Conservation (phyloP, 2,329 filamentous ascomycete genomes). For the Fusarium neocosmosporiellum region DNA sequence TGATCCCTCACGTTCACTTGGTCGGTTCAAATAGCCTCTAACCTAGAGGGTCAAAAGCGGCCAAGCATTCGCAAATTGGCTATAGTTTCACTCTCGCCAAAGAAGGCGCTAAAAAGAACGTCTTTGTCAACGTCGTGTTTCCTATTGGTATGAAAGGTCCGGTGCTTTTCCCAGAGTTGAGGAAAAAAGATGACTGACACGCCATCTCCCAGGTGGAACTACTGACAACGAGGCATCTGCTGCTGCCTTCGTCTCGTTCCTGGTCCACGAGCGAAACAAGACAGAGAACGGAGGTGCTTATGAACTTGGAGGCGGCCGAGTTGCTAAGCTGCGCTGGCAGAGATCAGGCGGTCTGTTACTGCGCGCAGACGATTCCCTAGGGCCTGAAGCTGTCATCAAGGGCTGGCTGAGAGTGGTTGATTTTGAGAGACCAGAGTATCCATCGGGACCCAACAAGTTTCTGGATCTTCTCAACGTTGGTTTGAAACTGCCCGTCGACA, state of each 20-base stretch:
- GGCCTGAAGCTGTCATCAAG: constrained; percentile 85
- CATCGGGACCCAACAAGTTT: constrained; percentile 88
- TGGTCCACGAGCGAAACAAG: constrained; percentile 87
- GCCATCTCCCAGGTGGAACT: constrained; percentile 87
- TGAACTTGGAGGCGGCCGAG: constrained; percentile 91
- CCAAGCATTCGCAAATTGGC: constrained; percentile 75
- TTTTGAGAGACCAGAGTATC: constrained; percentile 84
- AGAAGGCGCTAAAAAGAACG: constrained; percentile 98
- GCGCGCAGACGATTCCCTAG: constrained; percentile 89
- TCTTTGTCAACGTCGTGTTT: constrained; percentile 92
- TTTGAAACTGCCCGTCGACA: constrained; percentile 78
- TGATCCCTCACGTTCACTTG: neutral
- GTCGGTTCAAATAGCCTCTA: neutral
- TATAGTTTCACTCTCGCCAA: constrained; percentile 96
- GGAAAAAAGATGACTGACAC: constrained; percentile 20
- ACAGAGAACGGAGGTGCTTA: constrained; percentile 89
- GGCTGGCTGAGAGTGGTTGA: constrained; percentile 91
- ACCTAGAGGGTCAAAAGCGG: neutral
- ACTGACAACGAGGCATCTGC: constrained; percentile 94
- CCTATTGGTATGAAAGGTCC: constrained; percentile 69
- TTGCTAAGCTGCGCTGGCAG: constrained; percentile 96
- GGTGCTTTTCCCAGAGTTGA: neutral
- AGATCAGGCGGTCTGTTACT: constrained; percentile 88
- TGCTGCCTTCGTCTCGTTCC: constrained; percentile 87
- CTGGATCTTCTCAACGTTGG: constrained; percentile 86